phyloP scores from a whole-genome alignment of 164 flowering plant species.

The Pachysandra terminalis region DNA sequence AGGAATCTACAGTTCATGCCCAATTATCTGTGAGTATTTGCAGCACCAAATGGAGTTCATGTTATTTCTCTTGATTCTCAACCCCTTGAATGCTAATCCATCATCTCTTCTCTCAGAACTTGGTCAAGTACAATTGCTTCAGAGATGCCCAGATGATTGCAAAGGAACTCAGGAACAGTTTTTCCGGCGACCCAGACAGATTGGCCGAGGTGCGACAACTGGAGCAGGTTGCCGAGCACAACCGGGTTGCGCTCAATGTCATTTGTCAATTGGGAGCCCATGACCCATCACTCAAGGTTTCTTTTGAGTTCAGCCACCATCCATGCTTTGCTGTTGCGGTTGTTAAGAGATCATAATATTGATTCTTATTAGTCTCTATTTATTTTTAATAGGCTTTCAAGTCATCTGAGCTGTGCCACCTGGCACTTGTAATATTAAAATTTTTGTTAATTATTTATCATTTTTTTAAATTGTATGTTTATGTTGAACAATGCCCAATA shows the following conservation, averaged over 20 bases:
- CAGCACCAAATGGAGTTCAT: neutral
- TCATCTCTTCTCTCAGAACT: conserved; percentile 35
- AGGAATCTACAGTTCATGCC: conserved; percentile 54
- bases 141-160: conserved; percentile 83
- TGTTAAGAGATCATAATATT: conserved; percentile 72
- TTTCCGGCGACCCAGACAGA: conserved; percentile 64
- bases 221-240: conserved; percentile 94
- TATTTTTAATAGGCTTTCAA: conserved; percentile 21
- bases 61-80: neutral
- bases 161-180: conserved; percentile 68
- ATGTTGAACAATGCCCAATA: neutral
- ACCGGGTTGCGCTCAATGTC: conserved; percentile 71
- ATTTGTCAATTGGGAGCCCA: conserved; percentile 52
- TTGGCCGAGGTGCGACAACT: conserved; percentile 67
- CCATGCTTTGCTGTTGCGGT: conserved; percentile 76
- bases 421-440: conserved; percentile 12
- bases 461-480: neutral
- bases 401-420: neutral
- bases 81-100: too few species aligned
- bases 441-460: neutral
- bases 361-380: conserved; percentile 14
- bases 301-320: conserved; percentile 81
- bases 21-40: conserved; percentile 57
- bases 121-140: conserved; percentile 66
- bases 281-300: conserved; percentile 74